Base-by-base conservation (phyloP, 257 asterid species). In the Pogostemon cablin region DNA sequence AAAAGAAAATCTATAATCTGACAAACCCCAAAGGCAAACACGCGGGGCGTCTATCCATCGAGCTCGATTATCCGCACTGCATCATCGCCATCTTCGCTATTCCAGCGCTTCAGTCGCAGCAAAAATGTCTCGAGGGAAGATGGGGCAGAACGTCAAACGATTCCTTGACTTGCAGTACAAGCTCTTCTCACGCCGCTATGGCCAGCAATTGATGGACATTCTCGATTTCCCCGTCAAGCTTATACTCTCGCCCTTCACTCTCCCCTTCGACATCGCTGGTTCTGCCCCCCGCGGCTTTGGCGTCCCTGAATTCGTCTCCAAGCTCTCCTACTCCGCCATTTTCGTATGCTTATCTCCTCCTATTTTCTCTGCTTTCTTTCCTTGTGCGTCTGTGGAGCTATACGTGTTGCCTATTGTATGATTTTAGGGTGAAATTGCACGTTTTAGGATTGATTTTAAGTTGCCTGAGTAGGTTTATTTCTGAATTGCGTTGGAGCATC, bases 221-320 rank as follows among this genome's bases (percentile, higher is more conserved):
- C 77, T 89, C 61, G 98, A 93, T 8, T 85, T 93, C 72, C 97
- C 99, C 7, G 77, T 86, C 15, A 91, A 86, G 79, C 80, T 93
- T 3, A 89, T 93, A n/a, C 80, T 86, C 8, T 80, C 85, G 34
- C 98, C 99, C 32, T 82, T 93, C 83, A 91, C 96, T 3, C 89
- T 91, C 50, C 86, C 96, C 72, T 86, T 81, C 75, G 96, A 86
- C 90, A 84, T 93, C 48, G 95, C 96, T 52, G 99, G 96, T 81
- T 93, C 98, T 41, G 98, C 98, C n/a, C 96, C 96, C 3, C 97
- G 99, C 52, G 99, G 96, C n/a, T 93, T 91, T 62, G 99, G 99
- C 73, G 72, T 93, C 63, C 99, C 99, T 2, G 96, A 93, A 63
- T 67, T 91, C 85, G 79, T 91, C 62, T 89, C 99, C 78, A 91